A percentile compares a stretch with the other conserved stretches of the same genome.
phyloP scores from a whole-genome alignment of 768 basidiomycete species.

The Crepidotus variabilis region DNA sequence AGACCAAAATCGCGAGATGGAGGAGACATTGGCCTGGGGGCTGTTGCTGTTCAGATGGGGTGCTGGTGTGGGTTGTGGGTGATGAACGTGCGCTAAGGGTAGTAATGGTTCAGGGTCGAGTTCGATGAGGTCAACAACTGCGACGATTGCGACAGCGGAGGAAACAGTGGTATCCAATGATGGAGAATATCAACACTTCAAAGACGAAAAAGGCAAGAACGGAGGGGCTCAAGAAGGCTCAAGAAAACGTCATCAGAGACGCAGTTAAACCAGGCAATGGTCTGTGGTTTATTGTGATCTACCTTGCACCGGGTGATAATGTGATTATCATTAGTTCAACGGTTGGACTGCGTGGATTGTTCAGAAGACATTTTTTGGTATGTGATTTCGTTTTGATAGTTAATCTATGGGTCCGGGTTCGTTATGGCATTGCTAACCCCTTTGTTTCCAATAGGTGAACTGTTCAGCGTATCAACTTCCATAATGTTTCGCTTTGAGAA shows the following conservation, averaged over 20 bases:
- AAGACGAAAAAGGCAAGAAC: too few relatives aligned
- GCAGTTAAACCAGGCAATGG: conserved; percentile 71
- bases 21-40: conserved; percentile 56
- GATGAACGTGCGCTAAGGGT: conserved; percentile 27
- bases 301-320: conserved; percentile 97
- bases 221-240: too few relatives aligned
- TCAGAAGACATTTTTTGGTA: conserved; percentile 79
- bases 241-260: conserved; percentile 21
- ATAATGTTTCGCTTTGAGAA: conserved; percentile 90
- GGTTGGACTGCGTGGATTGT: conserved; percentile 96
- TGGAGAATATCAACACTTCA: conserved; percentile 5
- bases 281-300: conserved; percentile 92
- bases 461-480: conserved; percentile 95
- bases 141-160: not conserved
- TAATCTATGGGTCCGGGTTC: too few relatives aligned
- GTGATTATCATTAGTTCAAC: conserved; percentile 97
- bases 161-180: too few relatives aligned
- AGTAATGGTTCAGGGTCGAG: not conserved
- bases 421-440: too few relatives aligned
- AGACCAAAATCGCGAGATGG: conserved; percentile 31
- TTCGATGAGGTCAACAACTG: too few relatives aligned
- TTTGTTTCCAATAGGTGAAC: conserved; percentile 61
- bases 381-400: too few relatives aligned
- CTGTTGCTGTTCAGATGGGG: conserved; percentile 69
- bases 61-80: conserved; percentile 44